phyloP scores from a whole-genome alignment of 108 stramenopile genomes.

The Pseudonitzschia multiseries region DNA sequence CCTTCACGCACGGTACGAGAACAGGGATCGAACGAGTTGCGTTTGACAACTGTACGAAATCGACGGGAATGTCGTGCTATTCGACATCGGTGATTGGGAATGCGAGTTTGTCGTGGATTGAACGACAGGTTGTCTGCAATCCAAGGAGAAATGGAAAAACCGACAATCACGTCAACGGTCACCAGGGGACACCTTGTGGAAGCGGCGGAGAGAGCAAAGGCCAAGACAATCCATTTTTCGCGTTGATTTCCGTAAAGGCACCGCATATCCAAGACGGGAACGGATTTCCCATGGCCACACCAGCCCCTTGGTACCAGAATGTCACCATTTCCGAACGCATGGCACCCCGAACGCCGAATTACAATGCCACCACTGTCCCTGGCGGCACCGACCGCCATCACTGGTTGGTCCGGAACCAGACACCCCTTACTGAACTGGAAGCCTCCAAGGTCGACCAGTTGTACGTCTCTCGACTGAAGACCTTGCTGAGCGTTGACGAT shows the following conservation, averaged over 20 bases:
- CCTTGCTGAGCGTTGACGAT: slow-evolving; percentile 48
- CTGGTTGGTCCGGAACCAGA: slow-evolving; percentile 37
- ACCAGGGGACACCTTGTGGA: background rate
- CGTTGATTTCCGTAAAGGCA: slow-evolving; percentile 45
- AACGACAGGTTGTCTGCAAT: slow-evolving; percentile 10
- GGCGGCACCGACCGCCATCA: slow-evolving; percentile 14
- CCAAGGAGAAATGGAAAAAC: background rate
- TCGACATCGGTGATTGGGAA: slow-evolving; percentile 46
- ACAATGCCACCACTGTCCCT: slow-evolving; percentile 26
- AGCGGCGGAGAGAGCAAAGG: background rate
- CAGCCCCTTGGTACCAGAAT: slow-evolving; percentile 48
- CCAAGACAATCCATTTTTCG: slow-evolving; percentile 35
- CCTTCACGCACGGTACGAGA: slow-evolving; percentile 18
- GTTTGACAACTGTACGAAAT: slow-evolving; percentile 35
- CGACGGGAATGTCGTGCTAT: slow-evolving; percentile 37
- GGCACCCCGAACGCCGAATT: slow-evolving; percentile 51
- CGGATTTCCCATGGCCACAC: slow-evolving; percentile 39
- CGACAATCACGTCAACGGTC: background rate
- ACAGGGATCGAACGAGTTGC: background rate
- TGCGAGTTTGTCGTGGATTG: slow-evolving; percentile 45
- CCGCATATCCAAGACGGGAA: slow-evolving; percentile 46
- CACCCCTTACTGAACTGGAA: slow-evolving; percentile 22
- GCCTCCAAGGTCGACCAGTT: slow-evolving; percentile 32
- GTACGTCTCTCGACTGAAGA: slow-evolving; percentile 36
- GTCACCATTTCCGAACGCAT: slow-evolving; percentile 20